Evolutionary conservation across 208 protist species (phyloP), one percentile per base, ranked within the genome.

Genomic region (Endotrypanum monterogeii): DNA sequence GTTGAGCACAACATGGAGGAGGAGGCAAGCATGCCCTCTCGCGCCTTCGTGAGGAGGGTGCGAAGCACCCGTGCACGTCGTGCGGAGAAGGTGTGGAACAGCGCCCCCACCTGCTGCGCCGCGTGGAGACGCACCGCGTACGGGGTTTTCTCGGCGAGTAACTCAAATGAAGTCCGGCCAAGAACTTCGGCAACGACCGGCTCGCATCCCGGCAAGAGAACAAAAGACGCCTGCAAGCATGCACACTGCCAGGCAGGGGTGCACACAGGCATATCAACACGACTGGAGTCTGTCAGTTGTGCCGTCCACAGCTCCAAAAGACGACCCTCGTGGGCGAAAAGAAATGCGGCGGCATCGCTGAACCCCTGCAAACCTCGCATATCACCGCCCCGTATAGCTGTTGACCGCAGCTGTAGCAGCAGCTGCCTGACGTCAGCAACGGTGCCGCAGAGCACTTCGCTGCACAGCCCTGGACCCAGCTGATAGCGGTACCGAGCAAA

Each of bases 141-240:
- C n/a, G 86, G 63, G 16, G 80, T 79, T 35, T 52, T 65, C 54
- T 77, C 55, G 35, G 85, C 82, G 23, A 94, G 74, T 54, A 88
- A 90, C 28, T 80, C 83, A 70, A 94, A 94, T n/a, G 86, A 82
- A 57, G 87, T 84, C 61, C 85, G 84, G 11, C 89, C 87, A 4
- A 94, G 84, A 30, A 76, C 79, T 50, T 90, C 89, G 14, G 87
- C 86, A 3, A 87, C 82, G 3, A 23, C 39, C 1, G 83, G 72
- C 20, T 85, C 82, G 66, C 84, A 89, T 39, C 76, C 62, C 32
- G 85, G 87, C 0, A 92, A 55, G 0, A 91, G 62, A 16, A 69
- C 65, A 37, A 76, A 82, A 70, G 66, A 68, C 44, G 63, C 32
- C 48, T 73, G 78, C 28, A 85, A 70, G 63, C 78, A 62, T 60